Percentiles rank a stretch among this genome's conserved stretches.
These are phyloP conservation scores for Sphagnurus paluster DNA, from an alignment of 1,284 basidiomycete genomes.

Conservation along the genomic window DNA sequence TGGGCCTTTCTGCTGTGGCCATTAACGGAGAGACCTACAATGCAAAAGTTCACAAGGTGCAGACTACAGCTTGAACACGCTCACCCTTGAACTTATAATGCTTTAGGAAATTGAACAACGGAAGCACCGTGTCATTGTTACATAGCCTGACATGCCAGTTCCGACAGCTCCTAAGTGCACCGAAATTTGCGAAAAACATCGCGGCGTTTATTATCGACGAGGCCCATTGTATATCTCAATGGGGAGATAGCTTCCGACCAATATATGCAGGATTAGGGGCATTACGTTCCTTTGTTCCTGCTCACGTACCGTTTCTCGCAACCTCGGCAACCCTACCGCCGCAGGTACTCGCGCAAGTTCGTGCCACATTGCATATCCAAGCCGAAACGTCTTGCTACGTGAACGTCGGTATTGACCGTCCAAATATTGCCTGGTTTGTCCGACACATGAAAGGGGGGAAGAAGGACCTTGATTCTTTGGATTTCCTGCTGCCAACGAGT, in stretches of 20 bases:
- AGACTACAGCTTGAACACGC: too few relatives aligned
- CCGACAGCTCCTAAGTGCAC: constrained; percentile 20
- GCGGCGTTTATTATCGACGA: constrained; percentile 34
- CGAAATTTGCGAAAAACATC: constrained; percentile 23
- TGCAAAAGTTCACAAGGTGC: constrained; percentile 22
- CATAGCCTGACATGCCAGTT: constrained; percentile 39
- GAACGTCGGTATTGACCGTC: constrained; percentile 17
- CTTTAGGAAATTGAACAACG: constrained; percentile 24
- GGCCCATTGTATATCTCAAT: constrained; percentile 30
- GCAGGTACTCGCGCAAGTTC: background rate
- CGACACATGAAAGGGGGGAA: background rate
- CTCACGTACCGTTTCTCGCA: constrained; percentile 15
- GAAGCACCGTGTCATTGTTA: constrained; percentile 28
- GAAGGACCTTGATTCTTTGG: background rate
- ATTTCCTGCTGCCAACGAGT: background rate
- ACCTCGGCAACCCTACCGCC: background rate
- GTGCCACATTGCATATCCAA: constrained; percentile 32
- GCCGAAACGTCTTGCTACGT: constrained; percentile 29
- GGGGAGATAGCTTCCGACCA: constrained; percentile 23
- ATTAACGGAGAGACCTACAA: constrained; percentile 34
- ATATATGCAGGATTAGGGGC: constrained; percentile 19
- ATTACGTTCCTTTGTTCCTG: constrained; percentile 22
- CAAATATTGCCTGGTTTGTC: constrained; percentile 17
- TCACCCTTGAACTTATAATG: background rate
- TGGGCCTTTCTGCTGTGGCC: constrained; percentile 27